phyloP scores from a whole-genome alignment of 805 yeast genomes.

The Teunomyces lycoperdinae region DNA sequence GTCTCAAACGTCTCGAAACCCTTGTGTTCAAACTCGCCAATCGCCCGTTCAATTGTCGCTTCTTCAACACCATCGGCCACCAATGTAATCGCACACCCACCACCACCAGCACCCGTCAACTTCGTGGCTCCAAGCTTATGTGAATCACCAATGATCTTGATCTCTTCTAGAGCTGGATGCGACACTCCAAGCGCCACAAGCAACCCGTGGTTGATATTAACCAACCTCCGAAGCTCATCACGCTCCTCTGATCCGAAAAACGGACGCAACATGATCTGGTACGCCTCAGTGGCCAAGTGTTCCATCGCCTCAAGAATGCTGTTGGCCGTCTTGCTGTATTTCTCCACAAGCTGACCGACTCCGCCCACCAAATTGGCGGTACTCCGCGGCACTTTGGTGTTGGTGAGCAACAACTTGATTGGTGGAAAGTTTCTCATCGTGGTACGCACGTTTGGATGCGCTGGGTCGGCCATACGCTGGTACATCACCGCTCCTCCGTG shows the following conservation, averaged over 20 bases:
- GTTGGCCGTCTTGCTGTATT: slow-evolving; percentile 53
- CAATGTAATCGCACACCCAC: slow-evolving; percentile 95
- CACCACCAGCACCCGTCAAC: slow-evolving; percentile 98
- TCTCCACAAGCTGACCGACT: slow-evolving; percentile 56
- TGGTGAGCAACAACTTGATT: slow-evolving; percentile 70
- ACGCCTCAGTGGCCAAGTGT: slow-evolving; percentile 68
- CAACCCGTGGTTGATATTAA: slow-evolving; percentile 83
- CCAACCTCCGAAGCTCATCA: slow-evolving; percentile 51
- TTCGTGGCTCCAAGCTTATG: slow-evolving; percentile 79
- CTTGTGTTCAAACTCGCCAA: slow-evolving; percentile 32
- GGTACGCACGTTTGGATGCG: slow-evolving; percentile 58
- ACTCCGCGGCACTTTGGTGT: slow-evolving; percentile 83
- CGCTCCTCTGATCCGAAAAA: slow-evolving; percentile 41
- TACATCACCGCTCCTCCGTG: slow-evolving; percentile 94
- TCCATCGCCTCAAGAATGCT: slow-evolving; percentile 76
- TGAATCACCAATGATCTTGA: slow-evolving; percentile 64
- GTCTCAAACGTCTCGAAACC: slow-evolving; percentile 79
- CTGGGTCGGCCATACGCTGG: slow-evolving; percentile 57
- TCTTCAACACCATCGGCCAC: slow-evolving; percentile 46
- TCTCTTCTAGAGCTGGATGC: slow-evolving; percentile 83
- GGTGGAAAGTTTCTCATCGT: slow-evolving; percentile 73
- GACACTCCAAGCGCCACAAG: slow-evolving; percentile 85
- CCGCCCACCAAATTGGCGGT: slow-evolving; percentile 80
- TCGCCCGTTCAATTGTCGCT: slow-evolving; percentile 34
- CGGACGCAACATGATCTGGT: slow-evolving; percentile 56